Evolutionary conservation across 805 yeast species (phyloP), one percentile per base, ranked within the genome.

Genomic region (Schwanniomyces vanrijiae): DNA sequence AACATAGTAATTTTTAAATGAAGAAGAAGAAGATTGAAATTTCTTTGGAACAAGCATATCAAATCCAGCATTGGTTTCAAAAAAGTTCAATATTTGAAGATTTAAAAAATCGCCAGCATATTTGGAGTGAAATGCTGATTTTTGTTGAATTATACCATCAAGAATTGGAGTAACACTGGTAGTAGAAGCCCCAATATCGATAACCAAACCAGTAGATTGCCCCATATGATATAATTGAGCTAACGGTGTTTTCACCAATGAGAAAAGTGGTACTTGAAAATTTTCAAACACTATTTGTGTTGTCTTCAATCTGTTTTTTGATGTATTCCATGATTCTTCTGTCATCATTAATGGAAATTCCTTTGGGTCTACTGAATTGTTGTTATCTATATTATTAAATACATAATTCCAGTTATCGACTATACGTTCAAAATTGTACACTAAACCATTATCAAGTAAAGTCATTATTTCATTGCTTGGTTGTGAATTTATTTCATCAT

Each of bases 31-130:
- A 48, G 51, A 42, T 24, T 40, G 45, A 29, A 45, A 58, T 14
- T 50, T 45, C 14, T 40, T 28, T 6, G 67, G 66, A n/a, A 62
- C 21, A 22, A 59, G 53, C 37, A 50, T 47, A 25, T 55, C 52
- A 8, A 51, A 19, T 4, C 49, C 40, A 1, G 52, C 46, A n/a
- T 55, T 54, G 13, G 54, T 47, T 71, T 65, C 51, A 76, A 75
- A 56, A 68, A 58, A 79, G 43, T 79, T 71, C 53, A 78, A 64
- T 2, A 83, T 71, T 65, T 87, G 88, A 43, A 81, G 73, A 62
- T 85, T 87, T 46, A 88, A 64, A 62, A 86, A 91, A 62, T 90
- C 92, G 8, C 97, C 98, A 3, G 91, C 97, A 61, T 78, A 87
- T 55, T 81, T 82, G 13, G 88, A 79, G 62, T 81, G 86, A 50